A percentile compares a stretch with the other conserved stretches of the same genome.
Evolutionary conservation across 2,329 filamentous ascomycete genomes (phyloP).

Genomic region (Emmonsiellopsis sp.): DNA sequence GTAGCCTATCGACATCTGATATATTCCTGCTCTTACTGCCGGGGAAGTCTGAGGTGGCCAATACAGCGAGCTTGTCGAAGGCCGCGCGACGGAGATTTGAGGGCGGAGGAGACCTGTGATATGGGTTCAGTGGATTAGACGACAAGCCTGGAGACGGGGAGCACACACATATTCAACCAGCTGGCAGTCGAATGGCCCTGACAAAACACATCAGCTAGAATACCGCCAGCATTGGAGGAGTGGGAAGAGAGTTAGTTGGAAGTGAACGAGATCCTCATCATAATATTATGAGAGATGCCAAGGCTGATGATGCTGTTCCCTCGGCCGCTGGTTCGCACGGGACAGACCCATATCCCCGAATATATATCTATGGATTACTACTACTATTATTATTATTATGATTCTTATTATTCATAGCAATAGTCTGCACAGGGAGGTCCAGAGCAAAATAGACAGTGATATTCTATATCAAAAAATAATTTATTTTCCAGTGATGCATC

Average conservation of each 20-base stretch:
- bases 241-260: not conserved
- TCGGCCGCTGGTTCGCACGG: too few species aligned
- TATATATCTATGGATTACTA: too few species aligned
- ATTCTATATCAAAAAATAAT: too few species aligned
- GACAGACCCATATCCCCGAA: too few species aligned
- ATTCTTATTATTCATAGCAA: too few species aligned
- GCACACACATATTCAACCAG: conserved; percentile 19
- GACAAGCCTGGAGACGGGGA: not conserved
- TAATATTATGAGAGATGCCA: not conserved
- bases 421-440: too few species aligned
- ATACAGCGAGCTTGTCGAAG: conserved; percentile 34
- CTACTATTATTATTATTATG: too few species aligned
- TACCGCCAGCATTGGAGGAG: not conserved
- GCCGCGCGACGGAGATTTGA: conserved; percentile 24
- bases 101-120: not conserved
- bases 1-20: conserved; percentile 29
- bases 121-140: not conserved
- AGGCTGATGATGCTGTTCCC: too few species aligned
- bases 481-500: too few species aligned
- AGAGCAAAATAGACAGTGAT: too few species aligned
- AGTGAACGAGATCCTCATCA: too few species aligned
- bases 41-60: conserved; percentile 28
- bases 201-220: not conserved
- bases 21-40: conserved; percentile 17
- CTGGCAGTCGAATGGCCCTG: conserved; percentile 7